Conservation (phyloP, 108 stramenopile species). For the Aureococcus anophagefferens region DNA sequence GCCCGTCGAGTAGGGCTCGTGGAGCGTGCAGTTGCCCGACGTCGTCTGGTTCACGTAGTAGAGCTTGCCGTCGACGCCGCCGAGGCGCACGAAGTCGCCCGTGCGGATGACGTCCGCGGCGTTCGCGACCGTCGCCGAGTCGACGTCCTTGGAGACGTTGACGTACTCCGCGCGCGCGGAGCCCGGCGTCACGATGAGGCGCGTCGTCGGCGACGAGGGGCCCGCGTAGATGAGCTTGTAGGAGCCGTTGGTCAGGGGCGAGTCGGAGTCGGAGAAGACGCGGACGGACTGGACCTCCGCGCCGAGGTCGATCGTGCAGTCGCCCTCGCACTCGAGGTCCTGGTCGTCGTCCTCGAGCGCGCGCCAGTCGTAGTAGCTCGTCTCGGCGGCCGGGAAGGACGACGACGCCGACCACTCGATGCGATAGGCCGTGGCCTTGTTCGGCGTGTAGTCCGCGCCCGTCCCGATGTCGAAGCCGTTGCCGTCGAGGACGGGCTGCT, state of each 20-base stretch:
- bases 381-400: neutral
- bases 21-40: neutral
- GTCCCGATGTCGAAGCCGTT: slow-evolving; percentile 16
- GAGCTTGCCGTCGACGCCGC: neutral
- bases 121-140: neutral
- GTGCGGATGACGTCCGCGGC: slow-evolving; percentile 15
- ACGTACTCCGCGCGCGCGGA: slow-evolving; percentile 7
- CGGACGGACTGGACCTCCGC: slow-evolving; percentile 41
- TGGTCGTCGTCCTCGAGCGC: neutral
- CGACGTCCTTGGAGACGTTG: slow-evolving; percentile 14
- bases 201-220: neutral
- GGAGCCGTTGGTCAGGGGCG: neutral
- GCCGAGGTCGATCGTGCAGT: slow-evolving; percentile 40
- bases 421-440: slow-evolving; percentile 27
- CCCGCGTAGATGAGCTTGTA: slow-evolving; percentile 24
- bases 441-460: slow-evolving; percentile 22
- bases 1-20: neutral
- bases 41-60: neutral
- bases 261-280: slow-evolving; percentile 13
- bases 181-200: neutral
- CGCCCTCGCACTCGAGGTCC: neutral
- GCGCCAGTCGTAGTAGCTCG: neutral
- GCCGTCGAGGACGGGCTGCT: slow-evolving; percentile 18
- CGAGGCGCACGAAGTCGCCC: slow-evolving; percentile 41
- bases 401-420: slow-evolving; percentile 25